Evolutionary conservation across 768 basidiomycete species (phyloP), one percentile per base, ranked within the genome.

Genomic region (Pholiota molesta): DNA sequence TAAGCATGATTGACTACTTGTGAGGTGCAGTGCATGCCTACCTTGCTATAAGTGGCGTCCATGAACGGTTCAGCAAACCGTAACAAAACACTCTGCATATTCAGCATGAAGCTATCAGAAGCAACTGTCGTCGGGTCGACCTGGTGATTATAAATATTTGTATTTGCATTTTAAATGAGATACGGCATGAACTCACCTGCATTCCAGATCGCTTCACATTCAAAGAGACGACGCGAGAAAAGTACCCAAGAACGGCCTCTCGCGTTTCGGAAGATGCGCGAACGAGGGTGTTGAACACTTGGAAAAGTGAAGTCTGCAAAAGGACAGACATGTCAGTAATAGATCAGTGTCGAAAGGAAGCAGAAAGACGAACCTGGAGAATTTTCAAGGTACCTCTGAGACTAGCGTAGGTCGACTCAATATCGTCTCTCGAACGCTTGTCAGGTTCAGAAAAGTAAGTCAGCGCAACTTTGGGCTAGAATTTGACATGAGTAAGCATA

Each of bases 41-140:
- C 95, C 84, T 97, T 99, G 45, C 89, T 86, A 67, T 90, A 98
- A 57, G 83, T 86, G 0, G 92, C 88, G 72, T 99, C 97, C 82
- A 99, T 94, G 69, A 98, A 97, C 0, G 97, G 97, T 66, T 96
- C 94, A 29, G 94, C 90, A 68, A 99, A 91, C 14, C 88, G 85
- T 52, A 95, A 80, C 23, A 99, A 75, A 14, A 97, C 77, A n/a
- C 81, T 82, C 66, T 96, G 92, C 33, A 96, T 69, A 67, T 98
- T 99, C 62, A 92, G 82, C 90, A 99, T 91, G 73, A 95, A 98
- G 60, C 92, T 89, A 71, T 99, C 97, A 0, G 88, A 88, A 1
- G 95, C 86, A 11, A 99, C 95, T 0, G 92, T 94, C 10, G 85
- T 83, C 0, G 88, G 85, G 60, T 98, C 93, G 33, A 97, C 92